Evolutionary conservation across 495 filamentous ascomycete genomes (phyloP), one percentile per base, ranked within the genome.

Genomic region (Penicillium angulare): DNA sequence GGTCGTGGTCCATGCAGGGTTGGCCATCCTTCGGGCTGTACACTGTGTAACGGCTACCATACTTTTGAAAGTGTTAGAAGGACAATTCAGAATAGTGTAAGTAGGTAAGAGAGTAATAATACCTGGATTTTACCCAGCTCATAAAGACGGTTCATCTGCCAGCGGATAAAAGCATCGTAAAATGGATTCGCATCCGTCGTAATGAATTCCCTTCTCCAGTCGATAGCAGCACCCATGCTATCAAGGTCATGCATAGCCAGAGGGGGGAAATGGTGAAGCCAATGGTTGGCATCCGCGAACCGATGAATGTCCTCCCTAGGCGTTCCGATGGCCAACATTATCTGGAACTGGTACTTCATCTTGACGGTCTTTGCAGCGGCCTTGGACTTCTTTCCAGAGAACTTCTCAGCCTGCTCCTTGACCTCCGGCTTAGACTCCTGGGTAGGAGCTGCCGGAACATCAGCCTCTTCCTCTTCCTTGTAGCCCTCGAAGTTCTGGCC

Each of bases 101-200:
- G n/a, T n/a, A n/a, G n/a, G n/a, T n/a, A n/a, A n/a, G n/a, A n/a
- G n/a, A n/a, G n/a, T n/a, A n/a, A n/a, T n/a, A n/a, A n/a, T n/a
- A n/a, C n/a, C n/a, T n/a, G 84, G 59, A 98, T 95, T 77, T 97
- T 98, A 43, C 87, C 80, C 40, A 96, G 79, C 66, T 95, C 87
- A 67, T 85, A 86, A 15, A 98, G 79, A 49, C 87, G 86, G 66
- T 88, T 91, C 91, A 97, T 98, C 73, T 98, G 92, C 92, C 92
- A 98, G 57, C 89, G 78, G 21, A 98, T 87, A 60, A 98, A 98
- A 15, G 90, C 82, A 66, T 98, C 92, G 66, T 92, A 98, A 72
- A 95, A 97, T 3, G 91, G 91, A 74, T 98, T 98, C 2, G 90
- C 92, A 63, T 98, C 92, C 8, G 92, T 98, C 7, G 92, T 98